Evolutionary conservation across 2,329 filamentous ascomycete genomes (phyloP), one percentile per base, ranked within the genome.

Genomic region (Epichloe scottii): DNA sequence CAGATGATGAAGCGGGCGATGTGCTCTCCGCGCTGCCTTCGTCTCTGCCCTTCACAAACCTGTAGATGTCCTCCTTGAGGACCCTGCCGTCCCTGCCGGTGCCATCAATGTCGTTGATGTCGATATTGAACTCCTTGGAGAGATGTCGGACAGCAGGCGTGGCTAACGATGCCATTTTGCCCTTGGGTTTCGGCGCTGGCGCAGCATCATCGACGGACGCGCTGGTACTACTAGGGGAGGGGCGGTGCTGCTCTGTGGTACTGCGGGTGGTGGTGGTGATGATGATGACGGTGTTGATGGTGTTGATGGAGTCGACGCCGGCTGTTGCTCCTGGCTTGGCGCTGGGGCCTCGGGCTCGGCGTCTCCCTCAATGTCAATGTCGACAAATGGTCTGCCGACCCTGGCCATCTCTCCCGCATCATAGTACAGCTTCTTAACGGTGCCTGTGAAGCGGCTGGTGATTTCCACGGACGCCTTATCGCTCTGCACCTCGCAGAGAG

Each of bases 401-500:
- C 88, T 89, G 48, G 91, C 91, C 79, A 96, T 95, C 59, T 97
- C 93, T 57, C 95, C 93, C 34, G 89, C 84, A 56, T 96, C 89
- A 67, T 95, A 97, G 70, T 97, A 82, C 43, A 98, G 75, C 71
- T 90, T 97, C 74, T 95, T 96, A 59, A 98, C 91, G 0, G 96
- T 85, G 21, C 93, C 93, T 52, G 90, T 83, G 68, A 95, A 98
- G 50, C 93, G 84, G 61, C 90, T 96, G 39, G 93, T 97, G 60
- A 98, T 98, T 76, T 97, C 79, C 21, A 84, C 80, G 1, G 81
- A 81, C 47, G 93, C 93, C 69, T 98, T 98, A 72, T 98, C 93
- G 62, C 90, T 96, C 67, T 97, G 93, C 43, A 98, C 94, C 71
- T 98, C 93, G 71, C 93, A 98, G 45, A 98, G 78, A 54, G 91